Percentiles rank a stretch among this genome's conserved stretches.
Evolutionary conservation across 2,329 filamentous ascomycete species (phyloP).

Genomic region (Domatiomyces catenatus): DNA sequence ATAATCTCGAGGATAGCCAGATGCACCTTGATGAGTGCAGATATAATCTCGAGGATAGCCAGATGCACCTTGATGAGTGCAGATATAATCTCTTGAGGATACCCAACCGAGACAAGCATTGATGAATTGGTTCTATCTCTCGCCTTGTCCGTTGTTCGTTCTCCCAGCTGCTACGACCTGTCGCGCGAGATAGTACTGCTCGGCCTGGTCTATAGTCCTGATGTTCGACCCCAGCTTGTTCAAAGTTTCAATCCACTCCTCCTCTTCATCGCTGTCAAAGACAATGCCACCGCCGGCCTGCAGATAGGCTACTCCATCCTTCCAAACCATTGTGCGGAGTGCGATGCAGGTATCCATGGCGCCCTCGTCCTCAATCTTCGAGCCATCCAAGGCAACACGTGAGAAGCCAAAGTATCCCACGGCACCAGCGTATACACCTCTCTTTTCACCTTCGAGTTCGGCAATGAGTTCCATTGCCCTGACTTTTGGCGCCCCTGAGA

Average conservation of each 20-base stretch:
- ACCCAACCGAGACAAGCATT: not conserved
- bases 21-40: no score
- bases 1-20: no score
- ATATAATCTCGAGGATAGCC: no score
- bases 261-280: constrained; percentile 77
- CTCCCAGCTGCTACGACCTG: not conserved
- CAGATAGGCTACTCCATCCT: constrained; percentile 79
- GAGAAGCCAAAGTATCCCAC: constrained; percentile 94
- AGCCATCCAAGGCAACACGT: constrained; percentile 49
- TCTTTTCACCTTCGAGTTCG: constrained; percentile 83
- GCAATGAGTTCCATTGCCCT: constrained; percentile 94
- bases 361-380: constrained; percentile 46
- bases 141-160: not conserved
- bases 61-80: no score
- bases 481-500: constrained; percentile 90
- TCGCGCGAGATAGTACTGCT: constrained; percentile 45
- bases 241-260: constrained; percentile 92
- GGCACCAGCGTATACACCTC: constrained; percentile 87
- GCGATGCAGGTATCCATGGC: constrained; percentile 82
- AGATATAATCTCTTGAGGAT: no score
- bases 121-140: not conserved
- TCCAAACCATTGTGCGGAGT: constrained; percentile 84
- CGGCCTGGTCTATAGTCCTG: constrained; percentile 70
- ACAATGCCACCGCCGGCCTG: constrained; percentile 81
- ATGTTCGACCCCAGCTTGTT: constrained; percentile 91